Conservation (phyloP, 2,329 filamentous ascomycete species). For the Clonostachys sp. region DNA sequence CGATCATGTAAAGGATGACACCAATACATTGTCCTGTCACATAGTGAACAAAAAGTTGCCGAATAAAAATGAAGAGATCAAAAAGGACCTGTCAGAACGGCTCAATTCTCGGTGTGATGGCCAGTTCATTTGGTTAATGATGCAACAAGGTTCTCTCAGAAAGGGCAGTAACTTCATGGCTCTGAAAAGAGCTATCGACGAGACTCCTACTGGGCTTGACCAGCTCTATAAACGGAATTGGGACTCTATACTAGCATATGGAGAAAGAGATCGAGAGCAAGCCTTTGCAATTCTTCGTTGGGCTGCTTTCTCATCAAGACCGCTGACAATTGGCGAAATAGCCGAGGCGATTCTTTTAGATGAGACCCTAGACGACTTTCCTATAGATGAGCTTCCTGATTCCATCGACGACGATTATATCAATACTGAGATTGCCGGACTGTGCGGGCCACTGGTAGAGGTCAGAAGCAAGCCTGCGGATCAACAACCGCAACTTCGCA, state of each 20-base stretch:
- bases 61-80: slow-evolving; percentile 13
- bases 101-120: slow-evolving; percentile 19
- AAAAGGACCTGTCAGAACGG: slow-evolving; percentile 9
- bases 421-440: slow-evolving; percentile 13
- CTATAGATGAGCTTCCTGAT: slow-evolving; percentile 9
- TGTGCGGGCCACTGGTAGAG: slow-evolving; percentile 22
- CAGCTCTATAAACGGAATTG: slow-evolving; percentile 22
- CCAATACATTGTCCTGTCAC: slow-evolving; percentile 9
- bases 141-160: slow-evolving; percentile 16
- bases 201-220: slow-evolving; percentile 16
- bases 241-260: slow-evolving; percentile 10
- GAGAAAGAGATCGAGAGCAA: slow-evolving; percentile 8
- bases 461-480: not conserved
- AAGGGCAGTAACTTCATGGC: slow-evolving; percentile 16
- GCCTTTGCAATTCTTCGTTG: slow-evolving; percentile 20
- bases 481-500: not conserved
- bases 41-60: slow-evolving; percentile 18
- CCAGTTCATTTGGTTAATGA: slow-evolving; percentile 24
- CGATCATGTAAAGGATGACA: slow-evolving; percentile 15
- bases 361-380: slow-evolving; percentile 7
- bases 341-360: slow-evolving; percentile 11
- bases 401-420: slow-evolving; percentile 18
- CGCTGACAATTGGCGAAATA: slow-evolving; percentile 13
- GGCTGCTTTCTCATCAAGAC: slow-evolving; percentile 13
- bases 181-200: slow-evolving; percentile 15